Evolutionary conservation across 208 protist genomes (phyloP), one percentile per base, ranked within the genome.

Genomic region (Endotrypanum monterogeii): DNA sequence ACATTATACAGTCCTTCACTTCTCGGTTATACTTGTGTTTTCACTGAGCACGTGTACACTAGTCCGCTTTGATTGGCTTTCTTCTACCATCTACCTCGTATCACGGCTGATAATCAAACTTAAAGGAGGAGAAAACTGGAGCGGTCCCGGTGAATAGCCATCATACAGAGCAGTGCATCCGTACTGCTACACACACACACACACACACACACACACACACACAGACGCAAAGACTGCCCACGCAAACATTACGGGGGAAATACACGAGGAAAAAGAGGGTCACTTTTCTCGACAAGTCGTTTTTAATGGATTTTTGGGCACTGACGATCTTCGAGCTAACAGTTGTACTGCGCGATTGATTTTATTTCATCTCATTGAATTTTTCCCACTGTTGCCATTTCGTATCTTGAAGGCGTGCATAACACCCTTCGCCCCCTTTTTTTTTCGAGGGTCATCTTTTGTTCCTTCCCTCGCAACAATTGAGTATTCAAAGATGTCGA

Each of bases 401-500:
- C 39, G 30, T 39, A 32, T 74, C 62, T 76, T 39, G 20, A 1
- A 18, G n/a, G 35, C 28, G 67, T 16, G 48, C 67, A 23, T 39
- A 57, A 16, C 63, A 3, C 25, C 9, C 16, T 56, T 12, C 71
- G n/a, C 23, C 71, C 39, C 71, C n/a, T 12, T 23, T 25, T 63
- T 16, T 39, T 52, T 20, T 39, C n/a, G n/a, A 28, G 5, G 48
- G 8, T 54, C 8, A 18, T 37, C 5, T 41, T 9, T 16, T 25
- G 25, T 41, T 37, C 62, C 12, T 12, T 28, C 25, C 62, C 9
- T 37, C 20, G 5, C 1, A 46, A 32, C 0, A 18, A 65, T 65
- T 46, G 41, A 46, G 3, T 46, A 12, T 20, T 51, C n/a, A 48
- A 68, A 16, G 20, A 85, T 83, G 78, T 48, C 74, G 69, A 67